Conservation (phyloP, 2,329 filamentous ascomycete genomes). For the Stemphylium vesicarium region DNA sequence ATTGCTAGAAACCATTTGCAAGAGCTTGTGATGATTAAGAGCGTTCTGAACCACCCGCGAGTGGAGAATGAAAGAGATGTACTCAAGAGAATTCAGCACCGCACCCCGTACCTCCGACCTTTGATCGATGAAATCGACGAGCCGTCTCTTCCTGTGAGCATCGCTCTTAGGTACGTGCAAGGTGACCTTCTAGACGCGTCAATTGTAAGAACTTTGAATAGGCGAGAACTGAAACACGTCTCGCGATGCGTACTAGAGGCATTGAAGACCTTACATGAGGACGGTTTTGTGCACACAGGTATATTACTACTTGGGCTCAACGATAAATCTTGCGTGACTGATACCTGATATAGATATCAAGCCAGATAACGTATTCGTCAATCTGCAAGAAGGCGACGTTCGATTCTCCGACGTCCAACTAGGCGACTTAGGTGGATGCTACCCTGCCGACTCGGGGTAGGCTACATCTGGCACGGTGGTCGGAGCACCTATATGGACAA, state of each 20-base stretch:
- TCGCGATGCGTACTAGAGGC: constrained; percentile 30
- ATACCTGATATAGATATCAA: constrained; percentile 35
- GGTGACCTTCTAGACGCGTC: constrained; percentile 24
- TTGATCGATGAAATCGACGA: constrained; percentile 38
- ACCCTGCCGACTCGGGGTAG: constrained; percentile 25
- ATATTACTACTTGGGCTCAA: neutral
- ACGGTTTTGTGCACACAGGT: constrained; percentile 37
- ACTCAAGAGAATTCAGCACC: constrained; percentile 33
- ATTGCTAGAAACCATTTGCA: constrained; percentile 16
- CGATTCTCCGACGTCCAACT: constrained; percentile 47
- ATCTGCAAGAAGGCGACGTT: constrained; percentile 33
- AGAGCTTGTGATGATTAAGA: constrained; percentile 32
- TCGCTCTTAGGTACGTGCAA: constrained; percentile 33
- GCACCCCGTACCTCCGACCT: constrained; percentile 29
- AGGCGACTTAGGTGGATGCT: constrained; percentile 42
- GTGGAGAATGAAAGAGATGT: constrained; percentile 37
- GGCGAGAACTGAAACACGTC: constrained; percentile 28
- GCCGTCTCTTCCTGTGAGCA: too few relatives aligned
- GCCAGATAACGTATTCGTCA: constrained; percentile 50
- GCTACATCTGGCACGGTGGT: constrained; percentile 36
- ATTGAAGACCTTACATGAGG: constrained; percentile 30
- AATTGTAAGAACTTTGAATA: constrained; percentile 18
- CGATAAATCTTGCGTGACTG: neutral
- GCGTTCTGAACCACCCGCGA: constrained; percentile 24
- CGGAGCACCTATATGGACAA: constrained; percentile 48